Conservation (phyloP, 78 protist species). For the Cavenderia fasciculata region DNA sequence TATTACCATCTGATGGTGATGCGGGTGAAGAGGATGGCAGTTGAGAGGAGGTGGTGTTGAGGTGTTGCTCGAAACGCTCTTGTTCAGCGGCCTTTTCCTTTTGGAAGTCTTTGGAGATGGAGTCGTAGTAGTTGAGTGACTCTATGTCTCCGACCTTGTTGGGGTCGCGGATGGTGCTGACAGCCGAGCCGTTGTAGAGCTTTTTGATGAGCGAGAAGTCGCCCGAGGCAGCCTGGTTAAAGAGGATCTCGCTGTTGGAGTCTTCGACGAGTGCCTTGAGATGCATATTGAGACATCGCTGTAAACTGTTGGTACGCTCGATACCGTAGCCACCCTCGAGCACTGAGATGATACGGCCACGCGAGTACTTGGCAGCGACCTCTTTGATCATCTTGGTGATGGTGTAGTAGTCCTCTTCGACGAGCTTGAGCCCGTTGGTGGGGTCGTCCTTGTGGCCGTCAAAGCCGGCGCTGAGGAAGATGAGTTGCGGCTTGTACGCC, state of each 20-base stretch:
- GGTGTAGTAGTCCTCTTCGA: conserved; percentile 64
- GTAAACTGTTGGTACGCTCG: conserved; percentile 17
- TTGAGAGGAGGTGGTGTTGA: too few relatives aligned
- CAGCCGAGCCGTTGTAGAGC: neutral
- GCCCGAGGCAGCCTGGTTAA: neutral
- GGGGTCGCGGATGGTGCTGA: conserved; percentile 4
- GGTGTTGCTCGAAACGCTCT: too few relatives aligned
- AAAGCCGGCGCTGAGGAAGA: conserved; percentile 86
- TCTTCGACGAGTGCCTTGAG: conserved; percentile 63
- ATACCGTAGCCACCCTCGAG: conserved; percentile 84
- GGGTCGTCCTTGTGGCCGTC: conserved; percentile 87
- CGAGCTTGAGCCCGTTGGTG: conserved; percentile 72
- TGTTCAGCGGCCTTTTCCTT: too few relatives aligned
- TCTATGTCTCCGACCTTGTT: conserved; percentile 1
- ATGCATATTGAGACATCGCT: conserved; percentile 56
- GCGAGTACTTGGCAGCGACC: conserved; percentile 61
- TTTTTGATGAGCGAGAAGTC: neutral
- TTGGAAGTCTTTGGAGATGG: neutral
- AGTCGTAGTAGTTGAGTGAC: neutral
- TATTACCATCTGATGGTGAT: too few relatives aligned
- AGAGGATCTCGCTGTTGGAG: conserved; percentile 27
- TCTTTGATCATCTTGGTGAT: conserved; percentile 76
- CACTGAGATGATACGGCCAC: conserved; percentile 77
- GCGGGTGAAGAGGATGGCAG: too few relatives aligned
- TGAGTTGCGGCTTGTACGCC: conserved; percentile 77